Conservation (phyloP, 805 yeast genomes). For the Metschnikowia lachancei region DNA sequence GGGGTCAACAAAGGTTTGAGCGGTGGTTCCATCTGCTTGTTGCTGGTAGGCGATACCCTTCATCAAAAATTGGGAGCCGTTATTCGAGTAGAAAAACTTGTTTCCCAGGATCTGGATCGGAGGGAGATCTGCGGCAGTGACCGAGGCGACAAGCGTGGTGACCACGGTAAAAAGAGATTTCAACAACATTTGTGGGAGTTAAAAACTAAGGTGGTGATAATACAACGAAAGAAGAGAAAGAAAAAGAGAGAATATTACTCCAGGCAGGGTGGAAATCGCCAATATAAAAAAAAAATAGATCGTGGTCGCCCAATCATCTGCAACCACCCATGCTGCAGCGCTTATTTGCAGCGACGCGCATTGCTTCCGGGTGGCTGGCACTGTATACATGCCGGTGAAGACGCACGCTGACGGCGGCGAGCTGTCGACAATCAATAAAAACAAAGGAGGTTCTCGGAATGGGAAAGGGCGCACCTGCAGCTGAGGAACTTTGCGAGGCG, state of each 20-base stretch:
- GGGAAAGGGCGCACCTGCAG: constrained; percentile 2
- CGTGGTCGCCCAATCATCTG: not conserved
- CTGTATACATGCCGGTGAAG: not conserved
- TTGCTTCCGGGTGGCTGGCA: not conserved
- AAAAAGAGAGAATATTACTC: not conserved
- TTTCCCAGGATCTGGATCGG: constrained; percentile 65
- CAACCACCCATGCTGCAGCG: not conserved
- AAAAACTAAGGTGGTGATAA: not conserved
- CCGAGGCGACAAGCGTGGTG: constrained; percentile 13
- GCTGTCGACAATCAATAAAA: constrained; percentile 1
- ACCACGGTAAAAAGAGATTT: constrained; percentile 30
- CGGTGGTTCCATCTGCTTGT: constrained; percentile 52
- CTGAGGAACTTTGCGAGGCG: not conserved
- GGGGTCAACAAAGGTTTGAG: constrained; percentile 60
- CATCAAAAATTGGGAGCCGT: constrained; percentile 75
- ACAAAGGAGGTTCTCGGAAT: not conserved
- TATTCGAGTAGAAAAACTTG: constrained; percentile 72
- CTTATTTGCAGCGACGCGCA: not conserved
- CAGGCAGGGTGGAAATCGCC: not conserved
- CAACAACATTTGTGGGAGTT: constrained; percentile 40
- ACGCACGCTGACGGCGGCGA: not conserved
- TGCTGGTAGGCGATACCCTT: constrained; percentile 80
- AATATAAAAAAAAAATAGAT: not conserved
- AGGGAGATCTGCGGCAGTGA: constrained; percentile 24
- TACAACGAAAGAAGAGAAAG: not conserved